Evolutionary conservation across 257 asterid genomes (phyloP), one percentile per base, ranked within the genome.

Genomic region (Plantago major): DNA sequence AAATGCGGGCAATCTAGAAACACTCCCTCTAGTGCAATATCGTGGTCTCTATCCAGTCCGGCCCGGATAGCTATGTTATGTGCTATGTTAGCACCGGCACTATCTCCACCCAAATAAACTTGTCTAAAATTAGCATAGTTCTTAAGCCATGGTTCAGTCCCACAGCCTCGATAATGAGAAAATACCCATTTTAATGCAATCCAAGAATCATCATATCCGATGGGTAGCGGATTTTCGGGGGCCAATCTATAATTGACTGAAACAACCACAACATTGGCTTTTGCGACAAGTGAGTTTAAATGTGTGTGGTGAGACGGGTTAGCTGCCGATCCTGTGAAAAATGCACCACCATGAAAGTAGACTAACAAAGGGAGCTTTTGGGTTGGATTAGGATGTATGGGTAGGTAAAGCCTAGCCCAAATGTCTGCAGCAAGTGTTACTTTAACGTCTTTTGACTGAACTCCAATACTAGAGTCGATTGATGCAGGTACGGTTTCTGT

Each of bases 271-370:
- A 75, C 68, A 4, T 77, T 73, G 6, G 86, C 78, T 46, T 66
- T 74, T 10, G 70, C 56, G 0, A 59, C 76, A 2, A 82, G 65
- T 46, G 65, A 42, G 45, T 59, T 67, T 19, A 82, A 55, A 53
- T 72, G 76, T 0, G 53, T 53, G 5, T 79, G 74, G 42, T 74
- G 67, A 0, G 62, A 14, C 0, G 73, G 72, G 6, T 78, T 61
- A 55, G 67, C 75, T 9, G 82, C 77, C 1, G 86, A 79, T 70
- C 68, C 75, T 0, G 73, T 26, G 2, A 77, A 26, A 42, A 74
- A 79, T 7, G 70, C 86, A 7, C 86, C 89, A 6, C 86, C 86
- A 19, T 82, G 84, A 19, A 67, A 77, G 73, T 79, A 79, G 16
- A 82, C 69, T 0, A 79, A 43, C 1, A 79, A 60, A 14, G 89